Percentiles rank a stretch among this genome's conserved stretches.
These are phyloP conservation scores for Coniochaeta sp. DNA, from an alignment of 2,329 filamentous ascomycete genomes.

Conservation along the genomic window DNA sequence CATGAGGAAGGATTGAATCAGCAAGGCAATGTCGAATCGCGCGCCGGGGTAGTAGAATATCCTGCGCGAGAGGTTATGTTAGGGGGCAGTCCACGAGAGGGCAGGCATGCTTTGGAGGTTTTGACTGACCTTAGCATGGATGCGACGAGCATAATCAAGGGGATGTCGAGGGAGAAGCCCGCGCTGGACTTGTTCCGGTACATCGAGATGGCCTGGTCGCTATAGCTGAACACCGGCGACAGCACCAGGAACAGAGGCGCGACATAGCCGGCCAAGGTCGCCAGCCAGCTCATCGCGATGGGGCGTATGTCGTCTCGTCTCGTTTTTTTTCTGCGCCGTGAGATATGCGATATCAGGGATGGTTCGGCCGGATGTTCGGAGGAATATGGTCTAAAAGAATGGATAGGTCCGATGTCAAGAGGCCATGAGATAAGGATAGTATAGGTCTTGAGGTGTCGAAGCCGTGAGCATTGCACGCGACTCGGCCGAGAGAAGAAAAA, in stretches of 20 bases:
- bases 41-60: slow-evolving; percentile 66
- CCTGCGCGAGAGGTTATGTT: slow-evolving; percentile 43
- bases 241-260: slow-evolving; percentile 58
- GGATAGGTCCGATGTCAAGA: background rate
- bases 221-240: slow-evolving; percentile 59
- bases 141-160: slow-evolving; percentile 65
- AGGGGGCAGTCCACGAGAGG: slow-evolving; percentile 56
- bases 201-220: slow-evolving; percentile 60
- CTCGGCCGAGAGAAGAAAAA: no score
- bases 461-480: background rate
- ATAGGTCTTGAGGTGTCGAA: background rate
- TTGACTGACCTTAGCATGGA: slow-evolving; percentile 52
- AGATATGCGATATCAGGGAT: background rate
- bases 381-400: slow-evolving; percentile 1
- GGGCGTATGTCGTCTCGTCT: background rate
- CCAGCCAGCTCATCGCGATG: slow-evolving; percentile 34
- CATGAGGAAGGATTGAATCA: slow-evolving; percentile 61
- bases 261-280: slow-evolving; percentile 44
- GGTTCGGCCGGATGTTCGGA: background rate
- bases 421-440: background rate
- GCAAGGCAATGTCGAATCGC: slow-evolving; percentile 55
- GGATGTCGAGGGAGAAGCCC: slow-evolving; percentile 65
- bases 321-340: background rate
- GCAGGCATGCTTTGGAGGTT: background rate
- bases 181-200: slow-evolving; percentile 56